Evolutionary conservation across 306 rosid genomes (phyloP), one percentile per base, ranked within the genome.

Genomic region (Mimosa pudica): DNA sequence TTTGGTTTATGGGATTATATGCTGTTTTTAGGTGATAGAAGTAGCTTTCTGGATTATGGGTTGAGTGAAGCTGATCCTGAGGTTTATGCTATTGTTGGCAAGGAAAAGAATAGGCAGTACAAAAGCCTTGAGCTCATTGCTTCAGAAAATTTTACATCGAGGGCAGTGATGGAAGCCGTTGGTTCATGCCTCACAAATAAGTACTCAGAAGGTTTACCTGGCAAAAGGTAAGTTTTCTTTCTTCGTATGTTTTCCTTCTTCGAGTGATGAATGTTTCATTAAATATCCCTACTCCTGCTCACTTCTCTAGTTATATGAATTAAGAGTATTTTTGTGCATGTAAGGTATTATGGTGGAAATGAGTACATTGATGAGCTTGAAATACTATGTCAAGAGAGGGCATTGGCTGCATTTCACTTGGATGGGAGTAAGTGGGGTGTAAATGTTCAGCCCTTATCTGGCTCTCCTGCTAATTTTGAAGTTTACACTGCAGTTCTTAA

Each of bases 81-180:
- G 80, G 98, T 95, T 55, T 79, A 62, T 71, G 74, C 74, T 42
- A 95, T 93, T 80, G 84, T 95, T 47, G 55, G 73, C 62, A 90
- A 87, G 84, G 99, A 95, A 80, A 95, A 95, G 84, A 82, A 86
- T 10, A 79, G 98, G 8, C 98, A 95, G 76, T 91, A 89, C 77
- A 95, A 76, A 80, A 95, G 98, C 82, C 94, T 95, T 46, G 98
- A 95, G 88, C 98, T 95, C 76, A 95, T 95, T 90, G 98, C 98
- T 74, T 95, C 98, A 0, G 98, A 95, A 84, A 95, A 95, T 84
- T 95, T 88, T 77, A 92, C 98, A 9, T 92, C 93, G 33, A 88
- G 94, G 64, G 98, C 98, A 54, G 98, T 95, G 68, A 95, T 92
- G 98, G 98, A 95, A 90, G 94, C 98, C 57, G 97, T 95, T 54